A percentile compares a stretch with the other conserved stretches of the same genome.
Evolutionary conservation across 345 rosid species (phyloP).

Genomic region (Brassica napus): DNA sequence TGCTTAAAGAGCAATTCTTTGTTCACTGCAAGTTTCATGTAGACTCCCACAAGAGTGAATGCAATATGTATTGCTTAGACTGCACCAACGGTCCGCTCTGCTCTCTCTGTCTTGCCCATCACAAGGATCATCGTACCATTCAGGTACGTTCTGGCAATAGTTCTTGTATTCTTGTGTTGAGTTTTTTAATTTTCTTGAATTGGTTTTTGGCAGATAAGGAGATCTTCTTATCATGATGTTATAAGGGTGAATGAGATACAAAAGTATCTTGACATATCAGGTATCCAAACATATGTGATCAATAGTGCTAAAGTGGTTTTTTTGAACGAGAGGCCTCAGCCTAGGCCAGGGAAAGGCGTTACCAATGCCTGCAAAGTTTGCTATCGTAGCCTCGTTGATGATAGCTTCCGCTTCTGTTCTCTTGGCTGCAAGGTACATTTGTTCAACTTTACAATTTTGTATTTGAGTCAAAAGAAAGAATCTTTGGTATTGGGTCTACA

Average conservation of each 20-base stretch:
- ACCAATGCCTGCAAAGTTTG: constrained; percentile 93
- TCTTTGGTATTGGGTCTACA: constrained; percentile 2
- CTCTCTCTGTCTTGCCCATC: constrained; percentile 68
- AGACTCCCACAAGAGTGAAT: constrained; percentile 92
- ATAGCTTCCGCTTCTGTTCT: constrained; percentile 94
- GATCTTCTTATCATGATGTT: constrained; percentile 99
- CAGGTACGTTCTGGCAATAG: constrained; percentile 54
- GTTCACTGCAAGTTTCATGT: constrained; percentile 83
- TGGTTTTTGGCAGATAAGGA: constrained; percentile 66
- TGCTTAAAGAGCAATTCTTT: constrained; percentile 75
- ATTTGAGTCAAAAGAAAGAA: constrained; percentile 3
- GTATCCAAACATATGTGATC: constrained; percentile 92
- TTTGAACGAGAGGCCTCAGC: constrained; percentile 96
- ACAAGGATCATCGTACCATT: constrained; percentile 77
- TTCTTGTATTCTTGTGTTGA: not conserved
- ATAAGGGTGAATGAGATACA: constrained; percentile 92
- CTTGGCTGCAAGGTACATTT: constrained; percentile 91
- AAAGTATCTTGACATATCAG: constrained; percentile 77
- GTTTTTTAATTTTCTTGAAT: constrained; percentile 13
- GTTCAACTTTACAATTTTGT: constrained; percentile 10
- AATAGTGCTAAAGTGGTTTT: constrained; percentile 97
- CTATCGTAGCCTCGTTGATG: constrained; percentile 91
- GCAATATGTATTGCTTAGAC: constrained; percentile 97
- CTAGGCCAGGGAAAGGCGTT: constrained; percentile 92
- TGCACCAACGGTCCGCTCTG: constrained; percentile 82